Percentiles rank a stretch among this genome's conserved stretches.
phyloP scores from a whole-genome alignment of 1,284 basidiomycete genomes.

The Ceratobasidium papillatum region DNA sequence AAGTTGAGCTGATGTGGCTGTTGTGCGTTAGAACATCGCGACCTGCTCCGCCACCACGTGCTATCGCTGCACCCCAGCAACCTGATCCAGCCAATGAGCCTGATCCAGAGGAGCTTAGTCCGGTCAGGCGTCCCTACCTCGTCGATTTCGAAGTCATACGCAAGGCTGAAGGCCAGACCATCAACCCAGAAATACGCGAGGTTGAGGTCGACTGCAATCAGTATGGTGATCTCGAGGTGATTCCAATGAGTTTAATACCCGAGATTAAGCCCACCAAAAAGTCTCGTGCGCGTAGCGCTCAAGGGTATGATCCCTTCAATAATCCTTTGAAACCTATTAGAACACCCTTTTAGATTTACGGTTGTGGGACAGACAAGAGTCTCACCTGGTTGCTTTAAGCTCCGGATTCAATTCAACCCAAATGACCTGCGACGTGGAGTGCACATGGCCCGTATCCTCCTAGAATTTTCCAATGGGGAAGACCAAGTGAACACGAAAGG shows the following conservation, averaged over 20 bases:
- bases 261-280: background rate
- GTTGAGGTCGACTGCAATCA: background rate
- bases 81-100: background rate
- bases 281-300: background rate
- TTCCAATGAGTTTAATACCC: background rate
- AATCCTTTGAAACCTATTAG: no score
- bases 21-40: background rate
- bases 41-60: background rate
- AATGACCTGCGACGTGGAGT: background rate
- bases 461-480: background rate
- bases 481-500: background rate
- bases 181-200: background rate
- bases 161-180: background rate
- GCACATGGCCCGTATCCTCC: background rate
- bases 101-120: background rate
- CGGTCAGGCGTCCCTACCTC: background rate
- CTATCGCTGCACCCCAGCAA: background rate
- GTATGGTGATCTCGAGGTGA: background rate
- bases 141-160: conserved; percentile 22
- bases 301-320: background rate
- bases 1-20: no score
- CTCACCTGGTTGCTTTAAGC: background rate
- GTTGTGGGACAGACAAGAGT: background rate
- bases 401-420: conserved; percentile 7
- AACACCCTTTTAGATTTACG: no score